Conservation (phyloP, 2,329 filamentous ascomycete species). For the Paraphaeosphaeria sporulosa region DNA sequence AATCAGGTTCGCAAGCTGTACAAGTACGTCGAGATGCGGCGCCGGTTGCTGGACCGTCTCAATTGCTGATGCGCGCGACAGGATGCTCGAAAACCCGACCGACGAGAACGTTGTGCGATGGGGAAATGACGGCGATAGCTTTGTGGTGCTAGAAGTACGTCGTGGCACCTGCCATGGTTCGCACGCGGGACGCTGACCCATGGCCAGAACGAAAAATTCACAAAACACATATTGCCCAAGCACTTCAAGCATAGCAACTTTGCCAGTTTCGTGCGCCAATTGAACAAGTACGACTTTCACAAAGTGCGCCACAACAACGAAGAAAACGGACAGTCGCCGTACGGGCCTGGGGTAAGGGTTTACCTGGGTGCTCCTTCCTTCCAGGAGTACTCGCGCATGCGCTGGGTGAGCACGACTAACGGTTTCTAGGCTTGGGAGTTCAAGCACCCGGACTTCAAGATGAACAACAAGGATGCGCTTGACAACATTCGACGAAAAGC, state of each 20-base stretch:
- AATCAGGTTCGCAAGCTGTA: conserved; percentile 93
- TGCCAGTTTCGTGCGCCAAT: conserved; percentile 91
- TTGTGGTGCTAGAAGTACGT: conserved; percentile 92
- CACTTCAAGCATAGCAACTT: conserved; percentile 99
- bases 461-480: conserved; percentile 93
- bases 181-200: conserved; percentile 22
- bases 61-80: conserved; percentile 53
- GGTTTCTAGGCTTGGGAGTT: conserved; percentile 83
- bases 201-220: conserved; percentile 92
- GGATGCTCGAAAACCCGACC: conserved; percentile 95
- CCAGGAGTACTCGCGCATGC: neutral
- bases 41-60: neutral
- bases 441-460: conserved; percentile 94
- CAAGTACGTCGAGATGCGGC: conserved; percentile 68
- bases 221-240: conserved; percentile 94
- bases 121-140: conserved; percentile 94
- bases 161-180: conserved; percentile 10
- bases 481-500: conserved; percentile 97
- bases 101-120: conserved; percentile 94
- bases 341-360: conserved; percentile 74
- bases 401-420: conserved; percentile 23
- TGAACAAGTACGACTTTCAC: conserved; percentile 99
- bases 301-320: conserved; percentile 94
- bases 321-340: conserved; percentile 81
- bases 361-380: conserved; percentile 9